These are phyloP conservation scores for Tephrocybe sp. DNA, from an alignment of 768 basidiomycete genomes.

Conservation along the genomic window DNA sequence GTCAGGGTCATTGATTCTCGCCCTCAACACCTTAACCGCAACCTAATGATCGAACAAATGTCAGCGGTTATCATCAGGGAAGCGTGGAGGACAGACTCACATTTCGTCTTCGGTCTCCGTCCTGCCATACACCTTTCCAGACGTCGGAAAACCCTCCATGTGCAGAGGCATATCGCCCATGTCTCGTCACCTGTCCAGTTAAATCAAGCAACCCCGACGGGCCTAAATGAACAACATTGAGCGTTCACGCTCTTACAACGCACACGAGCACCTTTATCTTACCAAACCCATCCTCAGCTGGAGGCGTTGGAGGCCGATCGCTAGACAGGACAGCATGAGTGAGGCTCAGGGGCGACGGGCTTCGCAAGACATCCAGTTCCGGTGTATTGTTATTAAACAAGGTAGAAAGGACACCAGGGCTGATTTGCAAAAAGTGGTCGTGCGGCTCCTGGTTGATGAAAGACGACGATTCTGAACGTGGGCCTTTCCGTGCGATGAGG, in stretches of 20 bases:
- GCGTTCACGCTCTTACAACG: no score
- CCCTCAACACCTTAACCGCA: constrained; percentile 39
- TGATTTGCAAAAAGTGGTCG: constrained; percentile 29
- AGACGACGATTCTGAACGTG: constrained; percentile 37
- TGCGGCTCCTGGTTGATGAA: constrained; percentile 25
- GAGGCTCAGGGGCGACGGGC: constrained; percentile 13
- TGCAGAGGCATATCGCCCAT: constrained; percentile 34
- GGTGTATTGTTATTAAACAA: constrained; percentile 22
- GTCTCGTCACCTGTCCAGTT: constrained; percentile 29
- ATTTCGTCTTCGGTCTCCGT: constrained; percentile 17
- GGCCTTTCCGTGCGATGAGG: constrained; percentile 36
- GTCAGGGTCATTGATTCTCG: constrained; percentile 30
- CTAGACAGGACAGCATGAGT: constrained; percentile 1
- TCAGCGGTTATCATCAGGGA: background rate
- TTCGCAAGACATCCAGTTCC: constrained; percentile 6
- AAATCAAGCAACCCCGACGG: constrained; percentile 25
- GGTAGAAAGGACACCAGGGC: constrained; percentile 35
- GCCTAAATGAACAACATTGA: constrained; percentile 1
- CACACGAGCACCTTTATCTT: no score
- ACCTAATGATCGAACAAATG: constrained; percentile 21
- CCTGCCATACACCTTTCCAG: constrained; percentile 37
- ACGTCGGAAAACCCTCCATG: constrained; percentile 47
- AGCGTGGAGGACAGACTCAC: constrained; percentile 7
- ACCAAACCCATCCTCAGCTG: constrained; percentile 11
- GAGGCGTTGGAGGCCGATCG: constrained; percentile 11